These are phyloP conservation scores for Pseudocercospora macadamiae DNA, from an alignment of 2,329 filamentous ascomycete genomes.

Conservation along the genomic window DNA sequence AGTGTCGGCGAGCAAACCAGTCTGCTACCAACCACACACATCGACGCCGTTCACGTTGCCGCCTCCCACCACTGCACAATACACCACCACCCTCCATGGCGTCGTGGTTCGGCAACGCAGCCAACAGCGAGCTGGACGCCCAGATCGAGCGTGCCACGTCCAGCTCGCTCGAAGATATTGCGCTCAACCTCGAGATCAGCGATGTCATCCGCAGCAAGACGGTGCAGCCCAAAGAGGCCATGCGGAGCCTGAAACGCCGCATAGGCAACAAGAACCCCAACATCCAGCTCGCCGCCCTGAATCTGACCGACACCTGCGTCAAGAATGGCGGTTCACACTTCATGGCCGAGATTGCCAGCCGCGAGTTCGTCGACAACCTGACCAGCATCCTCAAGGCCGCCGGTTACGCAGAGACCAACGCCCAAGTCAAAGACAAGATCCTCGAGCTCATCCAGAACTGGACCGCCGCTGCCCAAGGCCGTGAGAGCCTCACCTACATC, in stretches of 20 bases:
- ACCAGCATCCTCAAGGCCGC: slow-evolving; percentile 85
- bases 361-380: slow-evolving; percentile 98
- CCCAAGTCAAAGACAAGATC: slow-evolving; percentile 86
- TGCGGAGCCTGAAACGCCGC: slow-evolving; percentile 91
- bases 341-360: slow-evolving; percentile 89
- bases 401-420: slow-evolving; percentile 73
- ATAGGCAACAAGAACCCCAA: slow-evolving; percentile 99
- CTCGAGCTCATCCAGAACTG: slow-evolving; percentile 91
- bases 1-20: no score
- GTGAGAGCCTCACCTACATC: slow-evolving; percentile 82
- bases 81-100: slow-evolving; percentile 57
- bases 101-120: slow-evolving; percentile 86
- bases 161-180: slow-evolving; percentile 97
- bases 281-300: slow-evolving; percentile 90
- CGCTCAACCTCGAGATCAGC: slow-evolving; percentile 96
- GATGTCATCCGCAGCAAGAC: slow-evolving; percentile 97
- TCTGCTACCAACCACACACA: no score
- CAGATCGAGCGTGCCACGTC: slow-evolving; percentile 95
- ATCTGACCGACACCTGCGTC: slow-evolving; percentile 95
- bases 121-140: slow-evolving; percentile 89
- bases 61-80: background rate
- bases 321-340: slow-evolving; percentile 98
- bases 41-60: background rate
- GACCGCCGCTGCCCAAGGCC: slow-evolving; percentile 85
- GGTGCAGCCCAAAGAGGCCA: slow-evolving; percentile 95